phyloP scores from a whole-genome alignment of 2,329 filamentous ascomycete genomes.

The Trichoderma sp. region DNA sequence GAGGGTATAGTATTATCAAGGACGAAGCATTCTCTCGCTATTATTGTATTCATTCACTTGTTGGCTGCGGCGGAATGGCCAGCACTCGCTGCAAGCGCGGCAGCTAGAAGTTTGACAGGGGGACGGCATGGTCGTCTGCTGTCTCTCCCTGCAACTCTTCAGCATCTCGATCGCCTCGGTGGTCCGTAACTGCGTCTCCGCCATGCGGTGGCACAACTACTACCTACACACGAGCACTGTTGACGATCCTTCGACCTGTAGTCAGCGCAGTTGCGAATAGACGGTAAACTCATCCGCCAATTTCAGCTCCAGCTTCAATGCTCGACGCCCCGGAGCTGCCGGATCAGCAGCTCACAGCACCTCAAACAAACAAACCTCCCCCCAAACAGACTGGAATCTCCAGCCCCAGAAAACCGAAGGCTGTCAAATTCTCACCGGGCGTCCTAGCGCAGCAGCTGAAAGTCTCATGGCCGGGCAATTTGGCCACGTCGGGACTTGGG shows the following conservation, averaged over 20 bases:
- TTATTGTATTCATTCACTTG: neutral
- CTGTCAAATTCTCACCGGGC: neutral
- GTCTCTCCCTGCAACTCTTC: slow-evolving; percentile 7
- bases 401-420: no score
- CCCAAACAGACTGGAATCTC: neutral
- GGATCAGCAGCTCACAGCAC: slow-evolving; percentile 6
- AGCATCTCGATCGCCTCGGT: slow-evolving; percentile 1
- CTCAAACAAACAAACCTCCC: neutral
- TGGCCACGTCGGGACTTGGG: slow-evolving; percentile 27
- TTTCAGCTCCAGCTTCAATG: neutral
- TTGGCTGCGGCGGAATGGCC: slow-evolving; percentile 7
- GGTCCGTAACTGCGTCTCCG: neutral
- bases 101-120: slow-evolving; percentile 17
- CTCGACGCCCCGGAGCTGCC: slow-evolving; percentile 17
- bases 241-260: neutral
- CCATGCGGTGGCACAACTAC: neutral
- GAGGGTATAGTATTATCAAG: neutral
- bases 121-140: neutral
- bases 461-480: neutral
- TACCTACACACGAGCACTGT: neutral
- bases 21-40: neutral
- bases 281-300: neutral
- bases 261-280: neutral
- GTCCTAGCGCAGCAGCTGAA: slow-evolving; percentile 22
- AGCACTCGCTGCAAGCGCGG: slow-evolving; percentile 22